A percentile compares a stretch with the other conserved stretches of the same genome.
phyloP scores from a whole-genome alignment of 768 basidiomycete genomes.

The Lyophyllum atratum region DNA sequence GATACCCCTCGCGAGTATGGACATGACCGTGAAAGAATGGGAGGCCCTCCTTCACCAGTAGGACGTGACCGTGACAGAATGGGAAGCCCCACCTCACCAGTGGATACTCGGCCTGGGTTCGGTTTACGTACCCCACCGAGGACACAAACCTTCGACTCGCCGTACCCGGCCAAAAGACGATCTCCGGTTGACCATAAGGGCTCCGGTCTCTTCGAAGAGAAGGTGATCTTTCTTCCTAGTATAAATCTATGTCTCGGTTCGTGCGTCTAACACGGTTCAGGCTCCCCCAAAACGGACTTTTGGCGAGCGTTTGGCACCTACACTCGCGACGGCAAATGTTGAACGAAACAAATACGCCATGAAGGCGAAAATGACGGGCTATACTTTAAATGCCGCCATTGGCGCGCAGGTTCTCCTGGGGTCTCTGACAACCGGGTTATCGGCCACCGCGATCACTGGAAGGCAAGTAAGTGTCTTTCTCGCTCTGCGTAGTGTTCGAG shows the following conservation, averaged over 20 bases:
- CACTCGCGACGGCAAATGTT: constrained; percentile 44
- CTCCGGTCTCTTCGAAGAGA: constrained; percentile 31
- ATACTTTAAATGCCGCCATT: constrained; percentile 50
- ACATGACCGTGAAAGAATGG: too few relatives aligned
- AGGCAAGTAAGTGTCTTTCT: constrained; percentile 38
- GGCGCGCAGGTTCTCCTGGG: constrained; percentile 66
- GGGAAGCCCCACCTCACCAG: constrained; percentile 16
- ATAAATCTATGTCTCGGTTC: not conserved
- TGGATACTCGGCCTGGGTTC: constrained; percentile 1
- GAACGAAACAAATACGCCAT: constrained; percentile 49
- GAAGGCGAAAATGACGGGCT: constrained; percentile 47
- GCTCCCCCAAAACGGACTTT: constrained; percentile 36
- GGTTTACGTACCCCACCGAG: constrained; percentile 8
- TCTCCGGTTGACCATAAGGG: constrained; percentile 43
- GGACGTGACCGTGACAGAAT: not conserved
- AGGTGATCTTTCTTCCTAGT: not conserved
- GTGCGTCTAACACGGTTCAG: not conserved
- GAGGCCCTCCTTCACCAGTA: too few relatives aligned
- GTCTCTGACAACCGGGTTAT: constrained; percentile 66
- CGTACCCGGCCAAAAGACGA: constrained; percentile 13
- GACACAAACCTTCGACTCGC: constrained; percentile 14
- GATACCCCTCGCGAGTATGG: not conserved
- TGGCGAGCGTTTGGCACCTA: constrained; percentile 56
- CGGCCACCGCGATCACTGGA: constrained; percentile 44
- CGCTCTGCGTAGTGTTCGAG: not conserved